These are phyloP conservation scores for Tricholoma matsutake DNA, from an alignment of 768 basidiomycete species.

Conservation along the genomic window DNA sequence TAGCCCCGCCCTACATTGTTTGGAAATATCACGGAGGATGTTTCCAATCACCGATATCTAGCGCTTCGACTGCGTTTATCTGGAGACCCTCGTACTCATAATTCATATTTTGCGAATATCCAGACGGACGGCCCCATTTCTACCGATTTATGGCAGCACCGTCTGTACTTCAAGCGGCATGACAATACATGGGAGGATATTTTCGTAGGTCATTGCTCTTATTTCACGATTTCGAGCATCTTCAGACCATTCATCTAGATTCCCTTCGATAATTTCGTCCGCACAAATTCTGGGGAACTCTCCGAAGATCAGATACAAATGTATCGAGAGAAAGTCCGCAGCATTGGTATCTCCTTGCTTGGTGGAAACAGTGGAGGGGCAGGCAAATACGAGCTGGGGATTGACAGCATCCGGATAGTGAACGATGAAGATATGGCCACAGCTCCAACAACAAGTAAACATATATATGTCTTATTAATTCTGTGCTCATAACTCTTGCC, in stretches of 20 bases:
- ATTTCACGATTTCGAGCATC: conserved; percentile 9
- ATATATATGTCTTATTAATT: background rate
- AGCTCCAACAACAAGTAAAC: conserved; percentile 22
- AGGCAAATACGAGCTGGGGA: conserved; percentile 78
- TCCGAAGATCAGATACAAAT: conserved; percentile 71
- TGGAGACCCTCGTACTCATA: conserved; percentile 72
- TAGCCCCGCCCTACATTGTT: conserved; percentile 81
- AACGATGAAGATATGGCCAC: conserved; percentile 63
- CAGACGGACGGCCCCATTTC: conserved; percentile 82
- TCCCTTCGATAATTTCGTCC: conserved; percentile 72
- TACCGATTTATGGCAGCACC: conserved; percentile 93
- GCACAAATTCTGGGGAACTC: conserved; percentile 72
- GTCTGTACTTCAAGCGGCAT: conserved; percentile 70
- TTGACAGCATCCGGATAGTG: conserved; percentile 79
- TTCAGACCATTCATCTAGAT: conserved; percentile 45
- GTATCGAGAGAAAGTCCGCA: conserved; percentile 70
- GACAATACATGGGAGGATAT: conserved; percentile 79
- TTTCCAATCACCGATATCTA: conserved; percentile 77
- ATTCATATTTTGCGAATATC: conserved; percentile 91
- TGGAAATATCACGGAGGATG: conserved; percentile 82
- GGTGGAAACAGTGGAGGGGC: conserved; percentile 77
- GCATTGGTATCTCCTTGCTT: conserved; percentile 83
- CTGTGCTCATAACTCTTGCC: background rate
- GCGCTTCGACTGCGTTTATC: conserved; percentile 74
- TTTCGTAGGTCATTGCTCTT: conserved; percentile 49